These are phyloP conservation scores for Amanita molliuscula DNA, from an alignment of 768 basidiomycete genomes.

Conservation along the genomic window DNA sequence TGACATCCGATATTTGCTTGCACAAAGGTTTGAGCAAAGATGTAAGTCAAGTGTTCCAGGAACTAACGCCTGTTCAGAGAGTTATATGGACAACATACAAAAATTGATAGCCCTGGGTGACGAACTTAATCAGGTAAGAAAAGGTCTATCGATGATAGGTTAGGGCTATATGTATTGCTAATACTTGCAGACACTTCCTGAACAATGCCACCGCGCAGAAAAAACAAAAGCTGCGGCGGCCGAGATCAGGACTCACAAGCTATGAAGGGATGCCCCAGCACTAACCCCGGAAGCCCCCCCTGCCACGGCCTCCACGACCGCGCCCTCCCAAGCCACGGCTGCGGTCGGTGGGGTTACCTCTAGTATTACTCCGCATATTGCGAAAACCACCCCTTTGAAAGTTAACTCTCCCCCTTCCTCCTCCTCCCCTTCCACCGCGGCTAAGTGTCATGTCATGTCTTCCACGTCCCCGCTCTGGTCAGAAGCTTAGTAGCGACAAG, in stretches of 20 bases:
- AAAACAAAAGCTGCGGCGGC: slow-evolving; percentile 32
- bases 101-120: neutral
- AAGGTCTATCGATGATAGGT: neutral
- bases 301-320: slow-evolving; percentile 17
- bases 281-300: slow-evolving; percentile 39
- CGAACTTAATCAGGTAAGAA: slow-evolving; percentile 7
- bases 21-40: neutral
- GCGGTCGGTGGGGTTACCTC: slow-evolving; percentile 27
- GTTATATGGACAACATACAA: neutral
- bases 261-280: slow-evolving; percentile 17
- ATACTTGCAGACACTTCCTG: slow-evolving; percentile 28
- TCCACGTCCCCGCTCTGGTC: slow-evolving; percentile 29
- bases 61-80: neutral
- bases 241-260: slow-evolving; percentile 42
- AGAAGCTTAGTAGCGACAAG: slow-evolving; percentile 8
- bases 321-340: slow-evolving; percentile 27
- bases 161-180: neutral
- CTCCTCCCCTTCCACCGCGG: slow-evolving; percentile 21
- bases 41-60: neutral
- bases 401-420: slow-evolving; percentile 20
- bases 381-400: slow-evolving; percentile 35
- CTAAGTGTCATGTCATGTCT: slow-evolving; percentile 20
- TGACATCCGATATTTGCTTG: slow-evolving; percentile 8
- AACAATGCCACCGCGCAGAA: slow-evolving; percentile 41
- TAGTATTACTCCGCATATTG: slow-evolving; percentile 28